These are phyloP conservation scores for Boletellus ananiceps DNA, from an alignment of 768 basidiomycete species.

Conservation along the genomic window DNA sequence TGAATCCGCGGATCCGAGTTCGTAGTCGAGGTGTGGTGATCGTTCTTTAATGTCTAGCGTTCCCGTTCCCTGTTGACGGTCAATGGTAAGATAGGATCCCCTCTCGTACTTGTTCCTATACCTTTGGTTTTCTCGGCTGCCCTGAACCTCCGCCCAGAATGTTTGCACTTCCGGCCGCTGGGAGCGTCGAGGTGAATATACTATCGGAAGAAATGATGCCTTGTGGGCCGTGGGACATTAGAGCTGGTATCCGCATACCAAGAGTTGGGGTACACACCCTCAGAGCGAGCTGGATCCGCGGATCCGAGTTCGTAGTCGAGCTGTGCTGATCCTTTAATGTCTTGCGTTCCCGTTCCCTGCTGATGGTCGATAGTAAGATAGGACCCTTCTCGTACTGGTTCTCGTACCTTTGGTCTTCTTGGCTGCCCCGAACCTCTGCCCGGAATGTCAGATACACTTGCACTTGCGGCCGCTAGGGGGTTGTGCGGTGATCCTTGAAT, in stretches of 20 bases:
- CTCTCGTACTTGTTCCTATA: background rate
- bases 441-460: no score
- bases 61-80: background rate
- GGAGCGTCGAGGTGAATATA: background rate
- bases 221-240: background rate
- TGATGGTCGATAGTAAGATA: no score
- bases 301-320: no score
- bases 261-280: background rate
- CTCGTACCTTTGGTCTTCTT: no score
- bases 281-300: no score
- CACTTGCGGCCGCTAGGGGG: no score
- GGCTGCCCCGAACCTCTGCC: no score
- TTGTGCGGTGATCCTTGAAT: no score
- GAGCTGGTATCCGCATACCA: no score
- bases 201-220: background rate
- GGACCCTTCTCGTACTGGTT: no score
- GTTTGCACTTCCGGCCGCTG: background rate
- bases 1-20: background rate
- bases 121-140: slow-evolving; percentile 1
- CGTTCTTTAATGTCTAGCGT: background rate
- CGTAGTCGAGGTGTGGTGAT: background rate
- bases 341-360: no score
- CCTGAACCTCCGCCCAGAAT: background rate
- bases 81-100: background rate
- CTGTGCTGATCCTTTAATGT: no score